Conservation (phyloP, 345 rosid genomes). For the Hypericum androsaemum region DNA sequence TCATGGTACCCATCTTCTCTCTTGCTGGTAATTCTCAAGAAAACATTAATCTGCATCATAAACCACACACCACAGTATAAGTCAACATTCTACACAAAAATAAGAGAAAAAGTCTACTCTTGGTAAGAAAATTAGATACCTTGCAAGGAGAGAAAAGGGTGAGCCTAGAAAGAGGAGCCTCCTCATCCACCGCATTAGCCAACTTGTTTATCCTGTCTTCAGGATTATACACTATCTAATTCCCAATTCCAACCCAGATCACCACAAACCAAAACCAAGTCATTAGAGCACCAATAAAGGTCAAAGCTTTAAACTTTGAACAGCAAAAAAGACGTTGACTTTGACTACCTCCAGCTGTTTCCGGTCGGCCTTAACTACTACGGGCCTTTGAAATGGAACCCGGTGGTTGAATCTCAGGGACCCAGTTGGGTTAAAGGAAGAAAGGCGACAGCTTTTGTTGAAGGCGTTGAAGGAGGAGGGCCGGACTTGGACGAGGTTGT, state of each 20-base stretch:
- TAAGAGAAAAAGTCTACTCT: not conserved
- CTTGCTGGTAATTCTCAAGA: constrained; percentile 76
- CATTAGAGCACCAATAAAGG: not conserved
- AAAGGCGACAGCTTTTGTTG: constrained; percentile 14
- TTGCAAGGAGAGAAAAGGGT: constrained; percentile 94
- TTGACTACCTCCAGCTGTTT: constrained; percentile 48
- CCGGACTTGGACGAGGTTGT: constrained; percentile 10
- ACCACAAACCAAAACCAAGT: constrained; percentile 2
- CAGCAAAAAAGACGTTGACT: not conserved
- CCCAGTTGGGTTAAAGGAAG: constrained; percentile 16
- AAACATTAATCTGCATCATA: constrained; percentile 64
- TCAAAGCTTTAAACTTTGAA: not conserved
- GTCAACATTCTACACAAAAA: not conserved
- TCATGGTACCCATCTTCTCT: constrained; percentile 93
- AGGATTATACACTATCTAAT: constrained; percentile 71
- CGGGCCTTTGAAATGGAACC: constrained; percentile 24
- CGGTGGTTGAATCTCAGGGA: constrained; percentile 20
- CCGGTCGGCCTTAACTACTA: constrained; percentile 38
- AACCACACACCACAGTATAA: not conserved
- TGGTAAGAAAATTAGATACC: constrained; percentile 25
- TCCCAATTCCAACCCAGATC: constrained; percentile 1
- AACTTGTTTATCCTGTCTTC: constrained; percentile 68
- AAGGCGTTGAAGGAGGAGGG: constrained; percentile 19
- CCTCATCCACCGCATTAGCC: constrained; percentile 66
- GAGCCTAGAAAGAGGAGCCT: constrained; percentile 89